phyloP scores from a whole-genome alignment of 306 rosid species.

The Canavalia gladiata region DNA sequence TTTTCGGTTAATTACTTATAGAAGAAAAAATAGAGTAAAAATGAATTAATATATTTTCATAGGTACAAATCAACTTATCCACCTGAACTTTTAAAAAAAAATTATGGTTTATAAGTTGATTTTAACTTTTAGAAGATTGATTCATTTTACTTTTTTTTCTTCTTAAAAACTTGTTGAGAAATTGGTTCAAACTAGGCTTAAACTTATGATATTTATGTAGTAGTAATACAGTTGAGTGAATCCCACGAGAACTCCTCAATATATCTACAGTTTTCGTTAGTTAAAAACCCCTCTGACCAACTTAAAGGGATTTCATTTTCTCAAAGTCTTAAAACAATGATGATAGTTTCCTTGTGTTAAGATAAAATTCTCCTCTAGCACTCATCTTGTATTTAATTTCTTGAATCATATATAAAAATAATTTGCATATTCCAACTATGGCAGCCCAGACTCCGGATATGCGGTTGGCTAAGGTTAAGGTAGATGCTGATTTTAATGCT shows the following conservation, averaged over 20 bases:
- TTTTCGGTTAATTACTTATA: no score
- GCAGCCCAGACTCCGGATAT: constrained; percentile 57
- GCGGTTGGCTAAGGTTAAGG: constrained; percentile 81
- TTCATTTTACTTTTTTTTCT: no score
- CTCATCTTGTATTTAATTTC: no score
- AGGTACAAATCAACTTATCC: no score
- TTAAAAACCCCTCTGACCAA: neutral
- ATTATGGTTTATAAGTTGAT: no score
- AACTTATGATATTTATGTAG: neutral
- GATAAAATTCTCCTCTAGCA: neutral
- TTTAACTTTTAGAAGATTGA: no score
- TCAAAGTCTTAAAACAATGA: neutral
- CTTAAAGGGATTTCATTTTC: neutral
- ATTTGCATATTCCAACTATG: constrained; percentile 43
- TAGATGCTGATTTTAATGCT: constrained; percentile 70
- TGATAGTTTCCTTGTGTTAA: neutral
- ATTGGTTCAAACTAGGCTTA: no score
- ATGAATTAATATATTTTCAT: no score
- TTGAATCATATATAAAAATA: neutral
- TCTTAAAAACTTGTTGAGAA: no score
- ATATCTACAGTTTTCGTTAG: neutral
- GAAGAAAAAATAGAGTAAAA: no score
- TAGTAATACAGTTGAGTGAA: neutral
- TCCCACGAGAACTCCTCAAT: neutral
- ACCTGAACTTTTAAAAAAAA: no score